Evolutionary conservation across 768 basidiomycete genomes (phyloP).

Genomic region (Termitomyces eurrhizus): DNA sequence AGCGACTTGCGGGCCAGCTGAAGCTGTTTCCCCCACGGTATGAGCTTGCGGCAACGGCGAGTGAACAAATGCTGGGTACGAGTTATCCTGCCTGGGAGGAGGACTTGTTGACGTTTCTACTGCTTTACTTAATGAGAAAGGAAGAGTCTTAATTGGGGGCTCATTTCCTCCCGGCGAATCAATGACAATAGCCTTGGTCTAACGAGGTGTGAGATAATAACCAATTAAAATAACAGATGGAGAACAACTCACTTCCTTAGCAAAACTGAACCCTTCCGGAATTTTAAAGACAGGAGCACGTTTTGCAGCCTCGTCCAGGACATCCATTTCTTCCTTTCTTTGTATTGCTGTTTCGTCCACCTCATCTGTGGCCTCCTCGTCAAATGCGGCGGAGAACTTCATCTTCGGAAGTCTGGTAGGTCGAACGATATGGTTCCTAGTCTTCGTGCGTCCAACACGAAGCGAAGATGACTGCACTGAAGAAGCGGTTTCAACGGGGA

Average conservation of each 20-base stretch:
- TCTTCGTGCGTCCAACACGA: constrained; percentile 61
- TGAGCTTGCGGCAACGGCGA: constrained; percentile 1
- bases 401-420: constrained; percentile 44
- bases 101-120: constrained; percentile 16
- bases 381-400: constrained; percentile 67
- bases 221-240: background rate
- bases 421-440: constrained; percentile 57
- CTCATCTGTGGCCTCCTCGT: constrained; percentile 46
- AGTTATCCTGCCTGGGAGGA: constrained; percentile 6
- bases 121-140: constrained; percentile 57
- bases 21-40: background rate
- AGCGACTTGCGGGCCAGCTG: background rate
- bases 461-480: constrained; percentile 45
- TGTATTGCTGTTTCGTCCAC: constrained; percentile 27
- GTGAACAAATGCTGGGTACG: background rate
- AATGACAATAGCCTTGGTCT: constrained; percentile 33
- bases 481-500: constrained; percentile 23
- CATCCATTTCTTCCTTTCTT: constrained; percentile 38
- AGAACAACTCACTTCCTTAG: constrained; percentile 46
- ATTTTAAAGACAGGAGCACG: constrained; percentile 55
- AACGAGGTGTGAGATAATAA: constrained; percentile 8
- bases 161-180: constrained; percentile 50
- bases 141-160: constrained; percentile 60
- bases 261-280: constrained; percentile 64
- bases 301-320: constrained; percentile 52